Percentiles rank a stretch among this genome's conserved stretches.
phyloP scores from a whole-genome alignment of 2,329 filamentous ascomycete genomes.

The Podosphaera fusca region DNA sequence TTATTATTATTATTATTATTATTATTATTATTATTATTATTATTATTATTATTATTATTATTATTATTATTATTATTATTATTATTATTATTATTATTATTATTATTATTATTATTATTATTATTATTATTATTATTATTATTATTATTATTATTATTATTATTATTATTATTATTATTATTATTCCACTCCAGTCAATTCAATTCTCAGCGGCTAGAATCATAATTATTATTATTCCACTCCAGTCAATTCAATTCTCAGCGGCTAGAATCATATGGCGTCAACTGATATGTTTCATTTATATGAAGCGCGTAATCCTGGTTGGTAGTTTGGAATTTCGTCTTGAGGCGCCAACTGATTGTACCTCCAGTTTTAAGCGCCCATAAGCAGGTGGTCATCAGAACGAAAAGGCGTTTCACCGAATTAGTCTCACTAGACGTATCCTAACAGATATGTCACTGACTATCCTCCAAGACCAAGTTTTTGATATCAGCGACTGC shows the following conservation, averaged over 20 bases:
- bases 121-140: too few species aligned
- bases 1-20: too few species aligned
- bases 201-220: not conserved
- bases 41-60: too few species aligned
- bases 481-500: constrained; percentile 47
- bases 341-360: not conserved
- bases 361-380: not conserved
- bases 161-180: too few species aligned
- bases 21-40: too few species aligned
- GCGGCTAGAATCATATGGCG: not conserved
- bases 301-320: not conserved
- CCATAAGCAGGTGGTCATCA: not conserved
- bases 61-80: too few species aligned
- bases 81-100: too few species aligned
- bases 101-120: too few species aligned
- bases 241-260: not conserved
- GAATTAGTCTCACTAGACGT: not conserved
- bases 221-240: not conserved
- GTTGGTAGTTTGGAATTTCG: not conserved
- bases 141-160: too few species aligned
- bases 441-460: not conserved
- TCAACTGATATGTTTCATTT: not conserved
- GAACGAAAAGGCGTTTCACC: not conserved
- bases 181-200: too few species aligned
- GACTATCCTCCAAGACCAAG: constrained; percentile 7